Percentiles rank a stretch among this genome's conserved stretches.
Evolutionary conservation across 1,139 yeast species (phyloP).

Genomic region (Pneumocystis oryctolagi): DNA sequence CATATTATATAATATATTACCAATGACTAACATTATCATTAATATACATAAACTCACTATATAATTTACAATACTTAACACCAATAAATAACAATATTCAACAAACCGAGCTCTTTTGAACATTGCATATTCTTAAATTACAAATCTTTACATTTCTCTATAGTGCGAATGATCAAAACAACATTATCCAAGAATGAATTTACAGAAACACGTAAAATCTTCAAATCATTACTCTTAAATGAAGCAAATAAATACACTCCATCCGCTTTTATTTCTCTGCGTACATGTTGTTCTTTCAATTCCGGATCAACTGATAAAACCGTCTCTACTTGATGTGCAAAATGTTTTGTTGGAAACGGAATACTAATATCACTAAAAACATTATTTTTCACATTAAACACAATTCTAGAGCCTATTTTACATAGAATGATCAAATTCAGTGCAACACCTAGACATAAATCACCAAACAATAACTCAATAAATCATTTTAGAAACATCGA

Average conservation of each 20-base stretch:
- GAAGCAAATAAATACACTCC: neutral
- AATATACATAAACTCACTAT: neutral
- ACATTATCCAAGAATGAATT: neutral
- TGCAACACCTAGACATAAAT: neutral
- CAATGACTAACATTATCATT: neutral
- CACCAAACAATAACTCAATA: neutral
- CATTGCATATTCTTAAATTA: neutral
- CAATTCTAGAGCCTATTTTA: neutral
- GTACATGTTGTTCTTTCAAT: neutral
- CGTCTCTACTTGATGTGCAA: neutral
- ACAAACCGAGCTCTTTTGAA: too few relatives aligned
- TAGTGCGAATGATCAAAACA: neutral
- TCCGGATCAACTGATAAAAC: neutral
- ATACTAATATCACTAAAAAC: neutral
- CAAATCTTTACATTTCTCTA: neutral
- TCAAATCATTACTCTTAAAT: neutral
- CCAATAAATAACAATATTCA: neutral
- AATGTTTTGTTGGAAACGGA: neutral
- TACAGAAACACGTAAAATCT: neutral
- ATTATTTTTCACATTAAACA: neutral
- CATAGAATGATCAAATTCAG: neutral
- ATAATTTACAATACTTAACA: neutral
- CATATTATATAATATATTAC: neutral
- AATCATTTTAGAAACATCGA: neutral
- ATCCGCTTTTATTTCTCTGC: neutral